These are phyloP conservation scores for Biscogniauxia marginata DNA, from an alignment of 2,329 filamentous ascomycete species.

Conservation along the genomic window DNA sequence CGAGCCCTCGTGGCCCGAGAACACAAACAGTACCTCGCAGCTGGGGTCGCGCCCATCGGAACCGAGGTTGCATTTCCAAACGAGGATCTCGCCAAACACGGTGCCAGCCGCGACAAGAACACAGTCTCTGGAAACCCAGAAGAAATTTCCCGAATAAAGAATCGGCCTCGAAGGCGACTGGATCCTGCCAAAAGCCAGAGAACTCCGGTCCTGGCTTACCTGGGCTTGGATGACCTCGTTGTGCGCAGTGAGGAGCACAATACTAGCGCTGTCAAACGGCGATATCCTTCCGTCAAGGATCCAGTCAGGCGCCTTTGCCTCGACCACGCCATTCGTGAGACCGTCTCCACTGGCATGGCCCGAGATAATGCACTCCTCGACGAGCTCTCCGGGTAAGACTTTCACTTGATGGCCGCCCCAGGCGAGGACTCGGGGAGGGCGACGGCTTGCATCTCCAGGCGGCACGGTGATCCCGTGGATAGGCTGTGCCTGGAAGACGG, in stretches of 20 bases:
- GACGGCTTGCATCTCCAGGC: constrained; percentile 17
- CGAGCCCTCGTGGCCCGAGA: constrained; percentile 80
- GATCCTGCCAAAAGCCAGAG: constrained; percentile 46
- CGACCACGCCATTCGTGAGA: constrained; percentile 25
- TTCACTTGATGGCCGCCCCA: constrained; percentile 71
- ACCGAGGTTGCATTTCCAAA: constrained; percentile 71
- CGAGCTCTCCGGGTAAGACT: constrained; percentile 32
- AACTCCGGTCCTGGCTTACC: constrained; percentile 21
- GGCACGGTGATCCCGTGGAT: constrained; percentile 69
- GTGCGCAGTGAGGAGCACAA: constrained; percentile 77
- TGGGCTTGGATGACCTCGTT: constrained; percentile 68
- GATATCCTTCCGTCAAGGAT: constrained; percentile 66
- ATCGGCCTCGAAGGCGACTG: constrained; percentile 74
- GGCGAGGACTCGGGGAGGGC: constrained; percentile 46
- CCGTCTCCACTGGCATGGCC: constrained; percentile 11
- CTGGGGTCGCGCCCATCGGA: constrained; percentile 3
- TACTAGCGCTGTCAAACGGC: constrained; percentile 40
- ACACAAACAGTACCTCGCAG: constrained; percentile 50
- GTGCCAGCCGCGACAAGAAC: constrained; percentile 85
- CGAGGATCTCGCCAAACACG: constrained; percentile 88
- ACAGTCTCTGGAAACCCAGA: constrained; percentile 55
- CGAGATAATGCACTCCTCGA: constrained; percentile 35
- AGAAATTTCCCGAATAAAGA: constrained; percentile 78
- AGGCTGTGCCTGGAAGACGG: constrained; percentile 64
- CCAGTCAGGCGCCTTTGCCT: constrained; percentile 66